These are phyloP conservation scores for Saccharum hybrid DNA, from an alignment of 202 grass and related monocot species.

Conservation along the genomic window DNA sequence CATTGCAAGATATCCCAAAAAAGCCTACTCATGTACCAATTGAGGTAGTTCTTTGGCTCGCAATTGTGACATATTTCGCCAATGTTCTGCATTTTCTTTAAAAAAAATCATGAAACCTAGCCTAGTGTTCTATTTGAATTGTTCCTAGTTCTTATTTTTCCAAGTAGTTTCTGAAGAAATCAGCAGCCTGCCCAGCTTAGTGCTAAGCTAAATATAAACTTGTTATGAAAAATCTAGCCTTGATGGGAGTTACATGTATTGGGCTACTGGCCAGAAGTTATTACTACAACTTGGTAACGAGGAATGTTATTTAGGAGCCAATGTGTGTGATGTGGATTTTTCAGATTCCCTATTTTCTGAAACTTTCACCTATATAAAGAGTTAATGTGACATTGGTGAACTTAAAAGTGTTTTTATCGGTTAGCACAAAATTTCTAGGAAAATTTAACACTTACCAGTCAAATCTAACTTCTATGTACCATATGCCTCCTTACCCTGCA, in stretches of 20 bases:
- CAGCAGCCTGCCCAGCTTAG: constrained; percentile 16
- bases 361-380: constrained; percentile 1
- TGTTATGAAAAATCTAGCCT: neutral
- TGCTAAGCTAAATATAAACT: constrained; percentile 4
- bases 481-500: constrained; percentile 4
- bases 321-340: constrained; percentile 33
- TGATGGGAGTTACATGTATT: neutral
- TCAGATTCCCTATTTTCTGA: neutral
- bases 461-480: constrained; percentile 23
- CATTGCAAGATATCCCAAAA: constrained; percentile 91
- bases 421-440: neutral
- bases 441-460: constrained; percentile 23
- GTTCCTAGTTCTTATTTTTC: constrained; percentile 11
- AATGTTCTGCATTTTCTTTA: neutral
- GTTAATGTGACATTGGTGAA: constrained; percentile 7
- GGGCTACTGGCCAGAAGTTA: neutral
- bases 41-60: constrained; percentile 62
- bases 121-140: constrained; percentile 7
- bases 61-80: constrained; percentile 10
- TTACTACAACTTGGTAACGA: constrained; percentile 12
- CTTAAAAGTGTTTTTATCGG: constrained; percentile 9
- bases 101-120: constrained; percentile 1
- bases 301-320: neutral
- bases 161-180: constrained; percentile 13
- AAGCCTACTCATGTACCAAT: constrained; percentile 80